phyloP scores from a whole-genome alignment of 441 rosid species.

The Geranium incanum region DNA sequence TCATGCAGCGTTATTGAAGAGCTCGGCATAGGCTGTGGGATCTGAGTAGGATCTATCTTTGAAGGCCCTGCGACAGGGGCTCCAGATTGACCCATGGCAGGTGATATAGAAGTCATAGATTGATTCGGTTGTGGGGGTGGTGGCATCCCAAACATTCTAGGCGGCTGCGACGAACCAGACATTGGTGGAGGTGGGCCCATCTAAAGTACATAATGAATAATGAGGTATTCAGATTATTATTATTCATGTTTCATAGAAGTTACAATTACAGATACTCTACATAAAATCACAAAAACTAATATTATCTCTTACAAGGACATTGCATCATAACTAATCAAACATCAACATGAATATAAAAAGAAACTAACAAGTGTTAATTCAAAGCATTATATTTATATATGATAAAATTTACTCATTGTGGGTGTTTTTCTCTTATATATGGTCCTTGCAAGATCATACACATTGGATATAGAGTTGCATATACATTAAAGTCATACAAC shows the following conservation, averaged over 20 bases:
- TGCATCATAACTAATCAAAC: no score
- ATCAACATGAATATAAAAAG: no score
- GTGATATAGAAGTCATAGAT: slow-evolving; percentile 47
- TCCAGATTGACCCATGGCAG: slow-evolving; percentile 49
- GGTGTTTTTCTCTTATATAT: no score
- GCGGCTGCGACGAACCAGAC: slow-evolving; percentile 40
- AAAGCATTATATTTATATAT: background rate
- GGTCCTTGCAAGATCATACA: no score
- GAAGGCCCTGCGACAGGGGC: slow-evolving; percentile 38
- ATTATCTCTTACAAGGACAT: background rate
- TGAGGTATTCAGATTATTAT: background rate
- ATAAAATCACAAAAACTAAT: background rate
- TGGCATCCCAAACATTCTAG: slow-evolving; percentile 50
- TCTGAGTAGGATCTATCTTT: slow-evolving; percentile 60
- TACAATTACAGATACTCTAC: no score
- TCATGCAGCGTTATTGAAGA: slow-evolving; percentile 41
- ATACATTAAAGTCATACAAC: background rate
- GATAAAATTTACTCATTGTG: background rate
- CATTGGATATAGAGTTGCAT: no score
- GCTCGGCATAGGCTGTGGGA: slow-evolving; percentile 51
- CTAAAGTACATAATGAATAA: slow-evolving; percentile 30
- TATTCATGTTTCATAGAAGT: no score
- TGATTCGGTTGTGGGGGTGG: slow-evolving; percentile 37
- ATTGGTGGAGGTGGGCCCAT: slow-evolving; percentile 35
- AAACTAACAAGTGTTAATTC: background rate